Percentiles rank a stretch among this genome's conserved stretches.
phyloP scores from a whole-genome alignment of 352 stramenopile species.

The Salisapilia sapeloensis region DNA sequence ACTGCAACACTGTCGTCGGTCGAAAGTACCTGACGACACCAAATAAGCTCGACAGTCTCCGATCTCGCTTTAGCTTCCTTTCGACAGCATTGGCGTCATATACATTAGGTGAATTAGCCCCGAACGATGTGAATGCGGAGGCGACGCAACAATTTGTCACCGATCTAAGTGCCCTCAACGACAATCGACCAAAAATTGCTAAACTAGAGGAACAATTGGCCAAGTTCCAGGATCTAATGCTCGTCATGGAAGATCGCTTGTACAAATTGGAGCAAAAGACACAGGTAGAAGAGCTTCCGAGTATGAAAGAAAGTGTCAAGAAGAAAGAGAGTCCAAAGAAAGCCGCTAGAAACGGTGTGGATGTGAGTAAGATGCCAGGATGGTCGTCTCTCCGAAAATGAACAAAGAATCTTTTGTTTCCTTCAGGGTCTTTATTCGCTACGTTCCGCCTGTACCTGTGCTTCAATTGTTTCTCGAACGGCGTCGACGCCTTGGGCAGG shows the following conservation, averaged over 20 bases:
- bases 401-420: no score
- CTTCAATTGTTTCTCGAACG: constrained; percentile 23
- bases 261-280: constrained; percentile 34
- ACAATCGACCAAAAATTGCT: constrained; percentile 27
- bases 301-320: no score
- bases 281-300: no score
- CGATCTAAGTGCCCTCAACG: constrained; percentile 17
- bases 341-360: no score
- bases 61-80: constrained; percentile 53
- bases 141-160: constrained; percentile 13
- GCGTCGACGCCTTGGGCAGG: constrained; percentile 38
- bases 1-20: constrained; percentile 66
- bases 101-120: constrained; percentile 45
- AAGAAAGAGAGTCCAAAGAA: no score
- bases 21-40: constrained; percentile 64
- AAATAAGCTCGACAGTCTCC: constrained; percentile 32
- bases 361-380: no score
- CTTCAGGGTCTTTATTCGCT: no score
- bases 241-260: constrained; percentile 55
- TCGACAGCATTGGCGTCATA: constrained; percentile 63
- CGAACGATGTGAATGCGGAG: constrained; percentile 7
- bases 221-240: constrained; percentile 60
- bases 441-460: no score
- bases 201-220: constrained; percentile 49
- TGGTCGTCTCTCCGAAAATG: no score